phyloP scores from a whole-genome alignment of 2,329 filamentous ascomycete species.

The Fusarium albosuccineum region DNA sequence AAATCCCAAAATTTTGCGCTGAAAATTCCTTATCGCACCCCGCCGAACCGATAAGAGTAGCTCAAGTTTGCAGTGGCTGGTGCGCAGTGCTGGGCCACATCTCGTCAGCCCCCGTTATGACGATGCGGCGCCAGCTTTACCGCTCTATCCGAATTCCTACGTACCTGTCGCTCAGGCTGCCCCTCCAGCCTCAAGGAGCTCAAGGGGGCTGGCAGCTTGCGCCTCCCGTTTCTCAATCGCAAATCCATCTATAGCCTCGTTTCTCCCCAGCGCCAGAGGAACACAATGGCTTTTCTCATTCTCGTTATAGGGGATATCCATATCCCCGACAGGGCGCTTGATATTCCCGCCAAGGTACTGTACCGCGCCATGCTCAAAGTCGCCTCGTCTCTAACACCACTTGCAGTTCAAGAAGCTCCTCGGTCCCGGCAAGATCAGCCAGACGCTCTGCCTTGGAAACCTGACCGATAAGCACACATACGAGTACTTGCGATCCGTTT shows the following conservation, averaged over 20 bases:
- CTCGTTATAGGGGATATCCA: conserved; percentile 94
- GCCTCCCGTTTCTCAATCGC: conserved; percentile 38
- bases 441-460: conserved; percentile 84
- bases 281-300: conserved; percentile 87
- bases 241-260: conserved; percentile 36
- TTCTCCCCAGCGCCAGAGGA: conserved; percentile 38
- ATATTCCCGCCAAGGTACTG: conserved; percentile 87
- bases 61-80: conserved; percentile 20
- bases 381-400: conserved; percentile 43
- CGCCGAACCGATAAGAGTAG: conserved; percentile 44
- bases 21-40: conserved; percentile 49
- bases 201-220: conserved; percentile 43
- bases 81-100: conserved; percentile 30
- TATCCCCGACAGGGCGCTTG: conserved; percentile 91
- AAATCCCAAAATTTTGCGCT: conserved; percentile 44
- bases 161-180: conserved; percentile 42
- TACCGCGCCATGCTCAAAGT: conserved; percentile 21
- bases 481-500: conserved; percentile 81
- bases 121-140: conserved; percentile 38
- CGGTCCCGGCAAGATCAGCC: conserved; percentile 84
- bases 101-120: conserved; percentile 36
- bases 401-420: conserved; percentile 86
- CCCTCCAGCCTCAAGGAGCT: conserved; percentile 48
- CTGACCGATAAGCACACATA: conserved; percentile 84
- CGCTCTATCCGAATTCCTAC: conserved; percentile 49